These are phyloP conservation scores for Nepenthes gracilis DNA, from an alignment of 148 eudicot species.

Conservation along the genomic window DNA sequence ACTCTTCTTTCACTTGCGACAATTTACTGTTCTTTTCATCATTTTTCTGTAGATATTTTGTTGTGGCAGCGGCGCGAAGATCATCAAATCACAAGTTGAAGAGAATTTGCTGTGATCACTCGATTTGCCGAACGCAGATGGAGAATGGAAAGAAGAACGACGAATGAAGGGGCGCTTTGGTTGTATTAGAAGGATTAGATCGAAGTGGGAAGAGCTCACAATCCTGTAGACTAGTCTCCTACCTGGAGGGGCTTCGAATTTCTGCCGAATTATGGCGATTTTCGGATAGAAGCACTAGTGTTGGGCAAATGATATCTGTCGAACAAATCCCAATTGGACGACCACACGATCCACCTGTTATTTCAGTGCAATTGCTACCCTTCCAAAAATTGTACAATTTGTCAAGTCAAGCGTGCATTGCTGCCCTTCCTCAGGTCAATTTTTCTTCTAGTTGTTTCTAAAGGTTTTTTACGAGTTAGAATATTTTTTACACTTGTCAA, in stretches of 20 bases:
- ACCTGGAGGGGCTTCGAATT: background rate
- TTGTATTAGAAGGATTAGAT: background rate
- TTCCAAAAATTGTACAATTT: too few relatives aligned
- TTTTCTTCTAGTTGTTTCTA: too few relatives aligned
- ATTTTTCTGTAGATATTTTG: too few relatives aligned
- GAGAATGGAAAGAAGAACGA: constrained; percentile 11
- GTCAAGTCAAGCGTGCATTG: too few relatives aligned
- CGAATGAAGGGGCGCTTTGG: background rate
- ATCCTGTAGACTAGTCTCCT: background rate
- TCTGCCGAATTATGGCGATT: background rate
- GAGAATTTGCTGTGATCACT: too few relatives aligned
- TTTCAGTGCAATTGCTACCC: constrained; percentile 52
- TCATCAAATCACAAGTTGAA: too few relatives aligned
- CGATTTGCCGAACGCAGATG: constrained; percentile 36
- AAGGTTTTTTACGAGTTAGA: too few relatives aligned
- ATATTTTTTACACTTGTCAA: too few relatives aligned
- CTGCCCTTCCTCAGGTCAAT: too few relatives aligned
- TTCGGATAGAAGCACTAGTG: background rate
- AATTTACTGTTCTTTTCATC: too few relatives aligned
- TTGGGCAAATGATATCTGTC: constrained; percentile 32
- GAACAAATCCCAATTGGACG: constrained; percentile 77
- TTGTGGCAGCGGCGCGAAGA: too few relatives aligned
- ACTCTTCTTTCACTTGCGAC: too few relatives aligned
- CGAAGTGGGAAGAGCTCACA: background rate
- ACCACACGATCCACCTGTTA: constrained; percentile 68